Percentiles rank a stretch among this genome's conserved stretches.
Conservation (phyloP, 2,329 filamentous ascomycete species). For the Pseudopyrenochaeta lycopersici region DNA sequence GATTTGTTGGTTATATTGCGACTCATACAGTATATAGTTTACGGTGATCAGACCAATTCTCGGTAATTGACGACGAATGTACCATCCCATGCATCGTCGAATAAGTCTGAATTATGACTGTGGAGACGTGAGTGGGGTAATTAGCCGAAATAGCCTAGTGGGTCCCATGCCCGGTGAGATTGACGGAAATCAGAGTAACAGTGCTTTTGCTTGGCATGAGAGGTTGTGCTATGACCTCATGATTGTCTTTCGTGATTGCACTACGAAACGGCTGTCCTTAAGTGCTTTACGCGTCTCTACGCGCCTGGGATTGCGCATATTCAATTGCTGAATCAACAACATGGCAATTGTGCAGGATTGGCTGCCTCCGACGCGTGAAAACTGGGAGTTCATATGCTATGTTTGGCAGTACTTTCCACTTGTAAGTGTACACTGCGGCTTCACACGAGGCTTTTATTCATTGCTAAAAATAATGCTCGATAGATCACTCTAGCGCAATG, state of each 20-base stretch:
- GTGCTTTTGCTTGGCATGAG: constrained; percentile 20
- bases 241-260: background rate
- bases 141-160: background rate
- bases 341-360: constrained; percentile 56
- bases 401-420: constrained; percentile 62
- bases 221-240: constrained; percentile 24
- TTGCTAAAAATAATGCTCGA: constrained; percentile 11
- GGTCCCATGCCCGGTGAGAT: background rate
- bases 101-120: background rate
- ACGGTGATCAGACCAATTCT: background rate
- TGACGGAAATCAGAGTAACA: background rate
- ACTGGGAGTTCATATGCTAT: constrained; percentile 57
- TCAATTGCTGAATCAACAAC: background rate
- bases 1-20: constrained; percentile 17
- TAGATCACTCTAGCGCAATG: constrained; percentile 80
- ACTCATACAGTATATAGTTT: background rate
- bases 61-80: background rate
- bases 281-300: background rate
- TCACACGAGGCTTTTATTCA: background rate
- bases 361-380: constrained; percentile 60
- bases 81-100: background rate
- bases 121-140: background rate
- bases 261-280: background rate
- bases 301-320: background rate
- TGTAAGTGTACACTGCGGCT: constrained; percentile 41